Base-by-base conservation (phyloP, 495 filamentous ascomycete genomes). In the Neurospora sp. region DNA sequence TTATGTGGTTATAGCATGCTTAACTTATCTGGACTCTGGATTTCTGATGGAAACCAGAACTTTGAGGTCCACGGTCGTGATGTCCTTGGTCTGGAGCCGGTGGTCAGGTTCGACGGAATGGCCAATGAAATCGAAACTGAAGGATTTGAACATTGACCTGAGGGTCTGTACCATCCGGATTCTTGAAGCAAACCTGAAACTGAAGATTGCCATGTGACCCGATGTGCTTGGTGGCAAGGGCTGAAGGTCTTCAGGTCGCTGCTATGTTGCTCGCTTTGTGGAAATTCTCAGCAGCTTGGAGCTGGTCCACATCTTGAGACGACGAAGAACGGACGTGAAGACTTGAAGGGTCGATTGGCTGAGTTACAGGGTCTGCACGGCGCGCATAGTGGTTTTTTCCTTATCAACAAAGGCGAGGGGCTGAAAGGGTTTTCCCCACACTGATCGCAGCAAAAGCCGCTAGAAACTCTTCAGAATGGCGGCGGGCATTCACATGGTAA, bases 131-230 rank as follows among this genome's bases (percentile, higher is more conserved):
- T 66, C 54, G 23, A 62, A 8, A 66, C 27, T 18, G 27, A 62
- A 66, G 1, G 14, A 18, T 18, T 18, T 18, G 54, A 9, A 35
- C 3, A 66, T 66, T 66, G 6, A 35, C 54, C 11, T 66, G 54
- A 31, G 14, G 14, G 27, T 66, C 27, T 16, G 54, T 31, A 16
- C 12, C 23, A 31, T 62, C 11, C 23, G 3, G 16, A 35, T 40
- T 78, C 74, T 76, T 82, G 78, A 81, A 81, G 77, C 79, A 82
- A 75, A 74, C 73, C 75, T 81, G 79, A 80, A 82, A 82, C 78
- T 69, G 27, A 54, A 38, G 71, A 66, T 37, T 69, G 72, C n/a
- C 38, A 72, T 66, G 75, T 39, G 66, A 31, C 71, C 66, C 70
- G 27, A 71, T 10, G 6, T 16, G 8, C 14, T 23, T 39, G 70